These are phyloP conservation scores for Furcasterigmium sp. DNA, from an alignment of 2,329 filamentous ascomycete genomes.

Conservation along the genomic window DNA sequence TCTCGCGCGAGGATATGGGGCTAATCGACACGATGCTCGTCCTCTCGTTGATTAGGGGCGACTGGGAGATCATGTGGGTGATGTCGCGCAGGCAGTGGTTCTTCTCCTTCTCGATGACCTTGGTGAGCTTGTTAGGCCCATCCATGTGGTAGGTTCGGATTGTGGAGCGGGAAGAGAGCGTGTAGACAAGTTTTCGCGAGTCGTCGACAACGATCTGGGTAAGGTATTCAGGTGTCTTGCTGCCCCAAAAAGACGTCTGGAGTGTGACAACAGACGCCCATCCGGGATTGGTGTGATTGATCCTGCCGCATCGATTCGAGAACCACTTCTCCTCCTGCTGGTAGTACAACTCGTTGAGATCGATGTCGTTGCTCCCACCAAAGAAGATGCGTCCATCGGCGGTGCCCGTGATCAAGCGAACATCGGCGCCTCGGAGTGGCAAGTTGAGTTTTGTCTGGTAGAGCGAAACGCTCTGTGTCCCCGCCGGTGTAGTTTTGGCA, in stretches of 20 bases:
- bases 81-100: slow-evolving; percentile 64
- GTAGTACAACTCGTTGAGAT: slow-evolving; percentile 91
- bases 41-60: slow-evolving; percentile 63
- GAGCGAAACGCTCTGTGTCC: slow-evolving; percentile 67
- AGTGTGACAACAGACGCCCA: slow-evolving; percentile 59
- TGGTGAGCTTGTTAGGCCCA: slow-evolving; percentile 51
- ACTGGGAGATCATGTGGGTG: slow-evolving; percentile 76
- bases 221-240: slow-evolving; percentile 57
- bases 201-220: slow-evolving; percentile 84
- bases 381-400: slow-evolving; percentile 91
- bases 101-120: slow-evolving; percentile 62
- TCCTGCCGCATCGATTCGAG: slow-evolving; percentile 76
- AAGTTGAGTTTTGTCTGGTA: slow-evolving; percentile 88
- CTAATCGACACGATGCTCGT: slow-evolving; percentile 80
- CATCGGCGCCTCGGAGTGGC: slow-evolving; percentile 68
- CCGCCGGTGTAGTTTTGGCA: slow-evolving; percentile 60
- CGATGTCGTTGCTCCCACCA: slow-evolving; percentile 71
- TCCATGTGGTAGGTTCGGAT: slow-evolving; percentile 91
- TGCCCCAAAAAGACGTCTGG: slow-evolving; percentile 43
- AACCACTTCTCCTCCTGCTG: slow-evolving; percentile 99
- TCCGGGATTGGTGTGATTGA: slow-evolving; percentile 77
- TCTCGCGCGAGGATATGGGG: slow-evolving; percentile 73
- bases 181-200: slow-evolving; percentile 82
- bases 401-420: slow-evolving; percentile 75
- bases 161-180: slow-evolving; percentile 79